A percentile compares a stretch with the other conserved stretches of the same genome.
phyloP scores from a whole-genome alignment of 208 protist genomes.

The Phytomonas sp. region DNA sequence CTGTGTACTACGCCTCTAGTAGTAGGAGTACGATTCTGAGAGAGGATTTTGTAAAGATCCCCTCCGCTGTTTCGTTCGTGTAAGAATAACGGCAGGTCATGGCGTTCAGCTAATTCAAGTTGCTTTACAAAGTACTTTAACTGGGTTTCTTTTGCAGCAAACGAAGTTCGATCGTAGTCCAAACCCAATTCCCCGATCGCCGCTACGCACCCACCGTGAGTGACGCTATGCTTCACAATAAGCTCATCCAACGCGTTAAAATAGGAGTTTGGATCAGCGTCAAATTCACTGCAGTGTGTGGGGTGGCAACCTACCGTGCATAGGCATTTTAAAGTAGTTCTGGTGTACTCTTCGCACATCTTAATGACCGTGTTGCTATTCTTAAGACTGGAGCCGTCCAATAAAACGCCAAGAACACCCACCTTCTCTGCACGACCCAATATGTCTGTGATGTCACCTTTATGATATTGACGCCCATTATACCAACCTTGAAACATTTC shows the following conservation, averaged over 20 bases:
- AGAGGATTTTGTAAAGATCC: slow-evolving; percentile 76
- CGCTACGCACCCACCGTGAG: slow-evolving; percentile 57
- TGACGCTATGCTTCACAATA: slow-evolving; percentile 39
- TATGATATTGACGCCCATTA: slow-evolving; percentile 39
- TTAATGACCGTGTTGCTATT: slow-evolving; percentile 51
- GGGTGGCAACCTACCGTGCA: slow-evolving; percentile 86
- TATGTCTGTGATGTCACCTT: slow-evolving; percentile 46
- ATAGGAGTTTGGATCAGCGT: slow-evolving; percentile 45
- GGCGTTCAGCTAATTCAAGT: slow-evolving; percentile 30
- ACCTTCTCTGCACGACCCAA: slow-evolving; percentile 35
- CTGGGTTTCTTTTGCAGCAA: slow-evolving; percentile 65
- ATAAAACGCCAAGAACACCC: slow-evolving; percentile 61
- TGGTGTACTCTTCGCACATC: slow-evolving; percentile 46
- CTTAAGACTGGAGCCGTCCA: slow-evolving; percentile 55
- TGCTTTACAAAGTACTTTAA: slow-evolving; percentile 63
- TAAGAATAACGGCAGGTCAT: slow-evolving; percentile 81
- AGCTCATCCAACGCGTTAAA: slow-evolving; percentile 39
- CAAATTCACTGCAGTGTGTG: slow-evolving; percentile 67
- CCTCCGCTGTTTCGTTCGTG: slow-evolving; percentile 85
- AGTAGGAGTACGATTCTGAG: slow-evolving; percentile 12
- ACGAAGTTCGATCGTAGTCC: slow-evolving; percentile 85
- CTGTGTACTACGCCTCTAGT: slow-evolving; percentile 90
- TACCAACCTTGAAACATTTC: slow-evolving; percentile 76
- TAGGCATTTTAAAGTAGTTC: slow-evolving; percentile 25
- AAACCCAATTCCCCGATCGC: slow-evolving; percentile 86